Base-by-base conservation (phyloP, 805 yeast species). In the Maudiozyma pseudohumilis region DNA sequence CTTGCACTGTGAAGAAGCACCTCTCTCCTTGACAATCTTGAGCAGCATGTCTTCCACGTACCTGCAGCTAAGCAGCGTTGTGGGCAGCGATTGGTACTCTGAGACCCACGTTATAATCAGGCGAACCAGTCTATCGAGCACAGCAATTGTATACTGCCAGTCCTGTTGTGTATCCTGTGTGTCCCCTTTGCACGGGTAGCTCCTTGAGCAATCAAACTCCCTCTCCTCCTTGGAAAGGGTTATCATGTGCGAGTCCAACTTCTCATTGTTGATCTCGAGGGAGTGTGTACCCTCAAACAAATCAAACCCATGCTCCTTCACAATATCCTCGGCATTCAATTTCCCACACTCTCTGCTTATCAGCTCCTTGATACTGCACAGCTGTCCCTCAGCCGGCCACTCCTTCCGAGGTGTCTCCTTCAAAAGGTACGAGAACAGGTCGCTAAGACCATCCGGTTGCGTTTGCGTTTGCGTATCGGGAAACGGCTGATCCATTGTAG, bases 251-350 rank as follows among this genome's bases (percentile, higher is more conserved):
- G 96, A 76, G 55, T 89, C 98, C 48, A 89, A 66, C 44, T 72
- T 74, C 9, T 68, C 64, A 53, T 85, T 85, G 40, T 76, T 68
- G 11, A 80, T 70, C 56, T 88, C 97, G 42, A 86, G 63, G 0
- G 97, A 95, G 46, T 88, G 78, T 1, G 96, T 83, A 0, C 96
- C 94, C 48, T 85, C 86, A 43, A 80, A 65, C 32, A 89, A 66
- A 38, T 76, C 73, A 60, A 86, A 85, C 20, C 61, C 60, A 0
- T 74, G 69, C 8, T 72, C 67, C 47, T 75, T 75, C 4, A 74
- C 72, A 15, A 89, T 75, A 34, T 70, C 65, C 23, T 77, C 79
- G 27, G 71, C 69, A 13, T 56, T 52, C 27, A 79, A 54, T 3
- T 42, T 46, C 10, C 50, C 40, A 28, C 71, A 50, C 15, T 72